A percentile compares a stretch with the other conserved stretches of the same genome.
Conservation (phyloP, 2,329 filamentous ascomycete genomes). For the Aspergillus latus region DNA sequence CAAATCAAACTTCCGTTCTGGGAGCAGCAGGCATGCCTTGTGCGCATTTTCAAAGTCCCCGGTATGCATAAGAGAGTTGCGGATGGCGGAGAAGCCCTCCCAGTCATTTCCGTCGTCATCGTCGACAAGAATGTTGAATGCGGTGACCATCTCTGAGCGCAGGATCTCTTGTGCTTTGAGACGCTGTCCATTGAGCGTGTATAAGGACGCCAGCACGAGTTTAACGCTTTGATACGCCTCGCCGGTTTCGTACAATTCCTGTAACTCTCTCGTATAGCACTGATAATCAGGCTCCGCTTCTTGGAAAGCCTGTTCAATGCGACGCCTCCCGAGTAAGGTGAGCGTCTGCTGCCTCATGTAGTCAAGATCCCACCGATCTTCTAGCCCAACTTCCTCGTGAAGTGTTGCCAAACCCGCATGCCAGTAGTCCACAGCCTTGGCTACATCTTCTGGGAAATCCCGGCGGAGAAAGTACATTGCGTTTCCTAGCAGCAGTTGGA, state of each 20-base stretch:
- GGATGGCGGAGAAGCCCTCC: not conserved
- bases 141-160: not conserved
- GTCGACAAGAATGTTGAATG: conserved; percentile 7
- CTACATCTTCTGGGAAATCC: too few relatives aligned
- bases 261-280: not conserved
- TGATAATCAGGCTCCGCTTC: too few relatives aligned
- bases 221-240: not conserved
- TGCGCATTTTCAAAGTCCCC: conserved; percentile 6
- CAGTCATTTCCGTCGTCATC: conserved; percentile 1
- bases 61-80: not conserved
- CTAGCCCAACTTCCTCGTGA: too few relatives aligned
- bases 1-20: not conserved
- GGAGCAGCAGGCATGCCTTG: not conserved
- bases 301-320: too few relatives aligned
- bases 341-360: too few relatives aligned
- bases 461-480: too few relatives aligned
- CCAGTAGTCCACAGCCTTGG: too few relatives aligned
- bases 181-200: not conserved
- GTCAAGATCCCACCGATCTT: too few relatives aligned
- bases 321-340: too few relatives aligned
- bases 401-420: too few relatives aligned
- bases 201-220: not conserved
- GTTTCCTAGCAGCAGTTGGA: too few relatives aligned
- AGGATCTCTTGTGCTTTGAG: not conserved
- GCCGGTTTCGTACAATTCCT: not conserved